Evolutionary conservation across 2,329 filamentous ascomycete genomes (phyloP).

Genomic region (Aspergillus alliaceus): DNA sequence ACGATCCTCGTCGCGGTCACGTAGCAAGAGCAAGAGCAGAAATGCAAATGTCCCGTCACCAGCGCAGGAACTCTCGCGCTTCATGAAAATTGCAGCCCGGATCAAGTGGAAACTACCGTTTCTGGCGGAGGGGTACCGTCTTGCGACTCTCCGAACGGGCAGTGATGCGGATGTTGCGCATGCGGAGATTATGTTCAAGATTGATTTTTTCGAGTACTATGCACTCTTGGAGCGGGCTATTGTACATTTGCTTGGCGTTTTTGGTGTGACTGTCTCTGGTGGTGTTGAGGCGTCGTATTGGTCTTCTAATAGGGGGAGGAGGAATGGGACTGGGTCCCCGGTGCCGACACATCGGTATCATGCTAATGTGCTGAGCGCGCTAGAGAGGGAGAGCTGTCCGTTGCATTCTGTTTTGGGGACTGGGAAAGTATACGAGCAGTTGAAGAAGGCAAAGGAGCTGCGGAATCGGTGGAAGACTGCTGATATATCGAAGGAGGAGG

Average conservation of each 20-base stretch:
- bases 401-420: constrained; percentile 57
- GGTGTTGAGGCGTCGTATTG: constrained; percentile 17
- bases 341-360: constrained; percentile 60
- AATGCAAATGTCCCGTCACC: constrained; percentile 18
- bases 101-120: constrained; percentile 65
- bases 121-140: constrained; percentile 57
- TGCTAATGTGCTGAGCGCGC: constrained; percentile 65
- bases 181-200: constrained; percentile 70
- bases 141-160: constrained; percentile 41
- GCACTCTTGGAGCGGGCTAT: constrained; percentile 70
- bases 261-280: constrained; percentile 55
- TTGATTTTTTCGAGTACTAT: constrained; percentile 78
- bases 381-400: constrained; percentile 59
- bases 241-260: constrained; percentile 65
- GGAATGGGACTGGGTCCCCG: not conserved
- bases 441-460: constrained; percentile 67
- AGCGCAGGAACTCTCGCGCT: constrained; percentile 54
- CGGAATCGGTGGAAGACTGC: constrained; percentile 73
- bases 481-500: constrained; percentile 45
- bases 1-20: too few species aligned
- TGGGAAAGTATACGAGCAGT: constrained; percentile 57
- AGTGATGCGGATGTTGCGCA: constrained; percentile 24
- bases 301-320: not conserved
- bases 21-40: too few species aligned
- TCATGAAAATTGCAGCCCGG: constrained; percentile 60